phyloP scores from a whole-genome alignment of 805 yeast genomes.

The Barnettozyma populi region DNA sequence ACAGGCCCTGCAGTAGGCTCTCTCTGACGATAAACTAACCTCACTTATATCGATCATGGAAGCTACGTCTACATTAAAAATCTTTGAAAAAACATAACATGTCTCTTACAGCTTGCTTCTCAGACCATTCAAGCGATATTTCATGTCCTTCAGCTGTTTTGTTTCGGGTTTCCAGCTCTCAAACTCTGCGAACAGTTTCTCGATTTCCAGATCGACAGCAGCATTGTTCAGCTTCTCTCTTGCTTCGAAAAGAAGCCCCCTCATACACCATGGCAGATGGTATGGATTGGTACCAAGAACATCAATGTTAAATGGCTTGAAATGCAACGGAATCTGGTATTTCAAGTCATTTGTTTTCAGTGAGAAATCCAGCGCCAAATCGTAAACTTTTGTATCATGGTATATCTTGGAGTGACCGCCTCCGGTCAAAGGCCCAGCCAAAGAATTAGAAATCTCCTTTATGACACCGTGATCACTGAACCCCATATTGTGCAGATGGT shows the following conservation, averaged over 20 bases:
- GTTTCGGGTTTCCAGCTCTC: constrained; percentile 86
- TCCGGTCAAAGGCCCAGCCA: constrained; percentile 90
- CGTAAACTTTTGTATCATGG: constrained; percentile 80
- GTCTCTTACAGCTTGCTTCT: constrained; percentile 21
- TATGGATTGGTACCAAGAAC: constrained; percentile 74
- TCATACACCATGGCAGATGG: constrained; percentile 86
- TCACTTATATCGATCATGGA: no score
- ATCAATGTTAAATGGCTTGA: constrained; percentile 50
- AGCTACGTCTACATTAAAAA: not conserved
- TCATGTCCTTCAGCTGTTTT: constrained; percentile 75
- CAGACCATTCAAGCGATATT: constrained; percentile 66
- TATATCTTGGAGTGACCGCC: constrained; percentile 92
- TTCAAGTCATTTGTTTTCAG: constrained; percentile 65
- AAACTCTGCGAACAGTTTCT: constrained; percentile 60
- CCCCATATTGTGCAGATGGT: constrained; percentile 72
- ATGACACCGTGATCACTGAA: constrained; percentile 80
- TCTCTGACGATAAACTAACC: no score
- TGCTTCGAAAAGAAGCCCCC: constrained; percentile 73
- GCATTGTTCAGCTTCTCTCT: constrained; percentile 33
- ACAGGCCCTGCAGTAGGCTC: not conserved
- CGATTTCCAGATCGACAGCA: constrained; percentile 51
- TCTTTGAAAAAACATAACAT: not conserved
- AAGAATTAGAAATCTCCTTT: constrained; percentile 69
- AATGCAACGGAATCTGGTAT: constrained; percentile 32
- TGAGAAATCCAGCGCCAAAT: constrained; percentile 66